Evolutionary conservation across 495 filamentous ascomycete genomes (phyloP).

Genomic region (Xylaria intraflava): DNA sequence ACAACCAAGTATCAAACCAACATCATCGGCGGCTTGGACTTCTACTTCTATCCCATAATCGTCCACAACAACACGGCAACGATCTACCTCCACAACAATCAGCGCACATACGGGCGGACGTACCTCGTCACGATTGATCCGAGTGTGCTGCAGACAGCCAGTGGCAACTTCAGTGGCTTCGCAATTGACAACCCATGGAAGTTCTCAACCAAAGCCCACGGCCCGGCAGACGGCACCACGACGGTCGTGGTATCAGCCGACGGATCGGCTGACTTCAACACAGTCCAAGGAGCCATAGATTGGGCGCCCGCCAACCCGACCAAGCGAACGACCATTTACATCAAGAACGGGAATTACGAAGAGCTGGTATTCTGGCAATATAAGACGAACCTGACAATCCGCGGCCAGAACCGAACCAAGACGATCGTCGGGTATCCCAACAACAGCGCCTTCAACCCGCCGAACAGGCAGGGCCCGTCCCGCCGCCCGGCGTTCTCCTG

Average conservation of each 20-base stretch:
- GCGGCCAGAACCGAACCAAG: slow-evolving; percentile 8
- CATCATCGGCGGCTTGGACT: slow-evolving; percentile 17
- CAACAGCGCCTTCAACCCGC: slow-evolving; percentile 19
- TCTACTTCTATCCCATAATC: slow-evolving; percentile 18
- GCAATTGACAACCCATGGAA: slow-evolving; percentile 5
- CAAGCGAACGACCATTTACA: slow-evolving; percentile 1
- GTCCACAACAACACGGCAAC: slow-evolving; percentile 10
- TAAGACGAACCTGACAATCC: slow-evolving; percentile 11
- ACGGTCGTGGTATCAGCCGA: slow-evolving; percentile 10
- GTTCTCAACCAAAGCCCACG: slow-evolving; percentile 13
- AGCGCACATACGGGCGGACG: slow-evolving; percentile 10
- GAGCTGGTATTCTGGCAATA: slow-evolving; percentile 17
- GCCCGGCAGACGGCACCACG: slow-evolving; percentile 2
- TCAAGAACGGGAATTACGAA: slow-evolving; percentile 15
- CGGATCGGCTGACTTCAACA: slow-evolving; percentile 15
- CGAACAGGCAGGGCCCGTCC: slow-evolving; percentile 14
- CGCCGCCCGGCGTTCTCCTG: slow-evolving; percentile 15
- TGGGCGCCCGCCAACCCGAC: slow-evolving; percentile 13
- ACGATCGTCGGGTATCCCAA: slow-evolving; percentile 16
- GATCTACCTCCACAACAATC: slow-evolving; percentile 16
- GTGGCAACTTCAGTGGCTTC: slow-evolving; percentile 12
- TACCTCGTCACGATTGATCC: slow-evolving; percentile 13
- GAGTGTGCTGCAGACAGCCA: background rate
- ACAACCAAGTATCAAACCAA: slow-evolving; percentile 17
- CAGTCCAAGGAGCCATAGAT: slow-evolving; percentile 16